Conservation (phyloP, 768 basidiomycete genomes). For the Exsudoporus frostii region DNA sequence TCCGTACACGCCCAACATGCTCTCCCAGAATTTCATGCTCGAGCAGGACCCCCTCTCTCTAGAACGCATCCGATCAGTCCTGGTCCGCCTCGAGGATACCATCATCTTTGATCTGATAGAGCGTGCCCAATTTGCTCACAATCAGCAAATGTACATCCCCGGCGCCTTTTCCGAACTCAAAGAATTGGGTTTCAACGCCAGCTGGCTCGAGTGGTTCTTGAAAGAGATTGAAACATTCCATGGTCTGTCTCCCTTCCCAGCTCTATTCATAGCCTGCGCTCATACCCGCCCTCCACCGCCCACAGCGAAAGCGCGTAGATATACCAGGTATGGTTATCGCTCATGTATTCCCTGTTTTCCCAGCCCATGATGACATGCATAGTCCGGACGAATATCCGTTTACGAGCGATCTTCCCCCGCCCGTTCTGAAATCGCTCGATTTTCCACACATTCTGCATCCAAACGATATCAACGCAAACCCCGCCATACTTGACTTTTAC, state of each 20-base stretch:
- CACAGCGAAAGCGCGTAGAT: conserved; percentile 89
- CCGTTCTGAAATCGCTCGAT: conserved; percentile 68
- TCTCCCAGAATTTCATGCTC: conserved; percentile 65
- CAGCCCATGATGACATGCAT: conserved; percentile 2
- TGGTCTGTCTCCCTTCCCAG: conserved; percentile 49
- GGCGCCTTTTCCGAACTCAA: conserved; percentile 78
- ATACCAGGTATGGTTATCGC: conserved; percentile 66
- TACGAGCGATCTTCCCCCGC: conserved; percentile 73
- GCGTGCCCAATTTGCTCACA: conserved; percentile 94
- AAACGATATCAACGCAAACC: conserved; percentile 82
- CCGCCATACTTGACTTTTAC: conserved; percentile 87
- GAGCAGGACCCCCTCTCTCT: conserved; percentile 76
- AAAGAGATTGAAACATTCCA: conserved; percentile 94
- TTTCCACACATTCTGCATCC: conserved; percentile 79
- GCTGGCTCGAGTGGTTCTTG: conserved; percentile 98
- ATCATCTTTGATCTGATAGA: conserved; percentile 99
- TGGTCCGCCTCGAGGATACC: conserved; percentile 93
- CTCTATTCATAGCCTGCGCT: not conserved
- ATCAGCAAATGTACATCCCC: conserved; percentile 81
- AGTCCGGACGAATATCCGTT: conserved; percentile 99
- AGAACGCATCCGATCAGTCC: conserved; percentile 82
- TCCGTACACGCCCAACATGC: conserved; percentile 36
- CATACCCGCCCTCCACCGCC: not conserved
- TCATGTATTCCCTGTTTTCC: not conserved
- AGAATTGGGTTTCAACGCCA: conserved; percentile 72